Conservation (phyloP, 2,329 filamentous ascomycete species). For the Beauveria brongniartii region DNA sequence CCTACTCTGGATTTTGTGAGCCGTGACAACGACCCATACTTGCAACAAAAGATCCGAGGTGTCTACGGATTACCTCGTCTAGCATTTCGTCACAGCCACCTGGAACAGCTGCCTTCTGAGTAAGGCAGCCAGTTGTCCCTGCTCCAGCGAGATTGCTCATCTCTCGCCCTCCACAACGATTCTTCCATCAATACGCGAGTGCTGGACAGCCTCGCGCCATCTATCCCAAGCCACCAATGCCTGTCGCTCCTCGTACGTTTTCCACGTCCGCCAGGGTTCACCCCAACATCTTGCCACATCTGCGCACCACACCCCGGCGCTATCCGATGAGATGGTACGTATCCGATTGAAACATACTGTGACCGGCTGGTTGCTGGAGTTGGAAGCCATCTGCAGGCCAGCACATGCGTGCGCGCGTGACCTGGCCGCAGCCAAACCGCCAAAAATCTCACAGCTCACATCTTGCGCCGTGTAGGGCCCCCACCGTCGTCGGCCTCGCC, state of each 20-base stretch:
- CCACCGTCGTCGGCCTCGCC: slow-evolving; percentile 24
- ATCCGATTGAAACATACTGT: not conserved
- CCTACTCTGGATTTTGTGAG: slow-evolving; percentile 2
- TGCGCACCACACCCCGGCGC: slow-evolving; percentile 21
- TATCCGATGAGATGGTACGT: slow-evolving; percentile 25
- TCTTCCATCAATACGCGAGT: not conserved
- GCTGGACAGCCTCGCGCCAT: not conserved
- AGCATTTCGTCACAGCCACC: not conserved
- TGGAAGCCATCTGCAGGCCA: not conserved
- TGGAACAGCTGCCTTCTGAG: not conserved
- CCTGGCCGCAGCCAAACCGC: not conserved
- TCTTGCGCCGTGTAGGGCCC: slow-evolving; percentile 19
- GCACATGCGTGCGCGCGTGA: not conserved
- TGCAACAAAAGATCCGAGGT: not conserved
- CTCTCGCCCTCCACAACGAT: not conserved
- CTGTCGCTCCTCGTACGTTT: slow-evolving; percentile 20
- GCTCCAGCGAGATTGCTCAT: not conserved
- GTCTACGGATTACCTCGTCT: not conserved
- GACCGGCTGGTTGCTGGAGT: not conserved
- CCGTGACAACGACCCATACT: not conserved
- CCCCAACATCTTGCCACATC: slow-evolving; percentile 24
- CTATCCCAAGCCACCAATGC: slow-evolving; percentile 7
- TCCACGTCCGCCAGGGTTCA: slow-evolving; percentile 27
- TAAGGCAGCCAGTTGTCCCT: not conserved
- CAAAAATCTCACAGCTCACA: not conserved